phyloP scores from a whole-genome alignment of 768 basidiomycete species.

The Piloderma croceum region DNA sequence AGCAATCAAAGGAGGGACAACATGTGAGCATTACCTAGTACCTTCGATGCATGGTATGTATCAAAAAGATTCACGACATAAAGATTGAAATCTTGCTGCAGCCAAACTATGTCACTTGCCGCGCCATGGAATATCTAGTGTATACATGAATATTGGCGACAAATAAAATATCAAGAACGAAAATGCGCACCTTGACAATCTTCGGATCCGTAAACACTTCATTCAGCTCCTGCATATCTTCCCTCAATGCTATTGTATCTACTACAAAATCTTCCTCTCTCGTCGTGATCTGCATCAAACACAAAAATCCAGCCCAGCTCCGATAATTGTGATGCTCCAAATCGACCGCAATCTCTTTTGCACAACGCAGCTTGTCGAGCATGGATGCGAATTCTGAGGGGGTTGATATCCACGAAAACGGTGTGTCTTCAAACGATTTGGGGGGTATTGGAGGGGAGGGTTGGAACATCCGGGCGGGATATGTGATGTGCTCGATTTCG shows the following conservation, averaged over 20 bases:
- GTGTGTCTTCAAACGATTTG: constrained; percentile 54
- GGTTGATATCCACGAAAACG: constrained; percentile 69
- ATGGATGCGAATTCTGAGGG: constrained; percentile 50
- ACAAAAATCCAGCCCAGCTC: constrained; percentile 81
- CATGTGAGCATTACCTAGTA: constrained; percentile 51
- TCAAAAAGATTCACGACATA: constrained; percentile 97
- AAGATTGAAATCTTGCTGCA: constrained; percentile 91
- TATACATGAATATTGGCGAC: neutral
- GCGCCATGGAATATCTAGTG: constrained; percentile 89
- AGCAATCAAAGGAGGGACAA: neutral
- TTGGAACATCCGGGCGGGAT: constrained; percentile 65
- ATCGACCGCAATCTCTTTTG: constrained; percentile 86
- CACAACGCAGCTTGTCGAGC: constrained; percentile 58
- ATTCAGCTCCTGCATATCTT: constrained; percentile 68
- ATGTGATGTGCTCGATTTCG: constrained; percentile 71
- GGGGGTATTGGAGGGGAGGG: constrained; percentile 47
- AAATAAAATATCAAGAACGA: neutral
- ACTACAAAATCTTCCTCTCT: constrained; percentile 82
- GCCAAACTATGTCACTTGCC: constrained; percentile 90
- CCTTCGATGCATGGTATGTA: constrained; percentile 89
- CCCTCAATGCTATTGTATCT: constrained; percentile 71
- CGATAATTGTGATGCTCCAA: constrained; percentile 91
- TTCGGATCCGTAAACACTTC: constrained; percentile 80
- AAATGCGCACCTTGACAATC: constrained; percentile 68
- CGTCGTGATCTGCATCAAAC: constrained; percentile 89